These are phyloP conservation scores for Capsicum chinense DNA, from an alignment of 257 asterid species.

Conservation along the genomic window DNA sequence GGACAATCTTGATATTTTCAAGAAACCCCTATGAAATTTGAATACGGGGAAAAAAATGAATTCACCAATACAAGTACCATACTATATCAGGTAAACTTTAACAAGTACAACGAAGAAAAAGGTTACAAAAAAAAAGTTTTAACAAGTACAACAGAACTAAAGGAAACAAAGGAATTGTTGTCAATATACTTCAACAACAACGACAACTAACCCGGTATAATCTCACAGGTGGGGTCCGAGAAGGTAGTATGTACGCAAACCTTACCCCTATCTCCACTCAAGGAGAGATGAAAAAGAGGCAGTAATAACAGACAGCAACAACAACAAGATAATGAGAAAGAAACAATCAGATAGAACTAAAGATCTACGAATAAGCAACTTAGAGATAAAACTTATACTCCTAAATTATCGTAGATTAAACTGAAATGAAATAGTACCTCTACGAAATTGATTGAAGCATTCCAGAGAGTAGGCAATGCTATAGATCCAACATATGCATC, in stretches of 20 bases:
- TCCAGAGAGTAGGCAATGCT: conserved; percentile 88
- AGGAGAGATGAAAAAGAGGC: too few relatives aligned
- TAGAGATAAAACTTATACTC: too few relatives aligned
- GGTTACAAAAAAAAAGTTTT: neutral
- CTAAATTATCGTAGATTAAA: too few relatives aligned
- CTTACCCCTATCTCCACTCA: too few relatives aligned
- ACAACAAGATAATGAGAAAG: too few relatives aligned
- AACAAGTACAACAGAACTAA: neutral
- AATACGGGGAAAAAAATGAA: neutral
- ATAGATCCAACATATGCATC: conserved; percentile 78
- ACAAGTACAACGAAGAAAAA: neutral
- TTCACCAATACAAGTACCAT: conserved; percentile 23
- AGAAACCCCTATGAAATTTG: conserved; percentile 58
- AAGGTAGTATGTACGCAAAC: too few relatives aligned
- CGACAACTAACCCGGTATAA: too few relatives aligned
- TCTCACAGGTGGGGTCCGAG: too few relatives aligned
- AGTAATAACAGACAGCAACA: too few relatives aligned
- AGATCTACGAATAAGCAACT: too few relatives aligned
- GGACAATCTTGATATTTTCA: conserved; percentile 69
- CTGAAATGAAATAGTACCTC: conserved; percentile 56
- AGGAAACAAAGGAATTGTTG: neutral
- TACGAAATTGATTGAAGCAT: conserved; percentile 64
- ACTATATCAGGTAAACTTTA: neutral
- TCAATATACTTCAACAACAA: neutral
- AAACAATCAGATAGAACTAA: too few relatives aligned